Conservation (phyloP, 2,329 filamentous ascomycete species). For the Cadophora gregata region DNA sequence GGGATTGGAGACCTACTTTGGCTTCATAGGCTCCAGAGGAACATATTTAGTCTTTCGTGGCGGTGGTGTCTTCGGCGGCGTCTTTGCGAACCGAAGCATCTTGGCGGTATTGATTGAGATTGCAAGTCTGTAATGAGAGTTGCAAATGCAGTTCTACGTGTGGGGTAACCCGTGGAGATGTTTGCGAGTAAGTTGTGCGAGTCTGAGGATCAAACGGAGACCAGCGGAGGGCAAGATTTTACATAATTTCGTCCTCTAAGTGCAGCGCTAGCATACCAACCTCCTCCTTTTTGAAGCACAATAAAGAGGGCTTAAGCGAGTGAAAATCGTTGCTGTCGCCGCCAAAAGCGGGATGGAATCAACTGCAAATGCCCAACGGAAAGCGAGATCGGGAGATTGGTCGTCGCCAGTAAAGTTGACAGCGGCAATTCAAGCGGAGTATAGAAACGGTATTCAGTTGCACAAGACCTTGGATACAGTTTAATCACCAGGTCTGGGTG, state of each 20-base stretch:
- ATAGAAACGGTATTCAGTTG: neutral
- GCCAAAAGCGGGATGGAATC: neutral
- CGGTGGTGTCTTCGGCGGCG: neutral
- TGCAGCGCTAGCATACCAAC: neutral
- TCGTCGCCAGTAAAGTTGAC: neutral
- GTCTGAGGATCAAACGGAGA: neutral
- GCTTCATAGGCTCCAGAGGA: constrained; percentile 2
- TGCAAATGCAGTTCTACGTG: no score
- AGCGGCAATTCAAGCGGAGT: neutral
- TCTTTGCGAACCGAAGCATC: neutral
- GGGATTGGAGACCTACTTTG: neutral
- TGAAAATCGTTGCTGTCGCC: neutral
- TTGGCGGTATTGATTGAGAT: neutral
- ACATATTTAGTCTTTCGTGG: neutral
- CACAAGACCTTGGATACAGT: neutral
- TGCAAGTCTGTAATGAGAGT: no score
- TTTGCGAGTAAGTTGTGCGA: neutral
- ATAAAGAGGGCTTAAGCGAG: constrained; percentile 7
- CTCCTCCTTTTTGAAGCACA: constrained; percentile 14
- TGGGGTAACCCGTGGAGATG: neutral
- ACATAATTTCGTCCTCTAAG: neutral
- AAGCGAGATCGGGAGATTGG: neutral
- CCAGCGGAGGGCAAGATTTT: neutral
- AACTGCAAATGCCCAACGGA: neutral
- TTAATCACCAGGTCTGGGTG: neutral